Percentiles rank a stretch among this genome's conserved stretches.
Evolutionary conservation across 352 stramenopile species (phyloP).

Genomic region (Blastocystis sp.): DNA sequence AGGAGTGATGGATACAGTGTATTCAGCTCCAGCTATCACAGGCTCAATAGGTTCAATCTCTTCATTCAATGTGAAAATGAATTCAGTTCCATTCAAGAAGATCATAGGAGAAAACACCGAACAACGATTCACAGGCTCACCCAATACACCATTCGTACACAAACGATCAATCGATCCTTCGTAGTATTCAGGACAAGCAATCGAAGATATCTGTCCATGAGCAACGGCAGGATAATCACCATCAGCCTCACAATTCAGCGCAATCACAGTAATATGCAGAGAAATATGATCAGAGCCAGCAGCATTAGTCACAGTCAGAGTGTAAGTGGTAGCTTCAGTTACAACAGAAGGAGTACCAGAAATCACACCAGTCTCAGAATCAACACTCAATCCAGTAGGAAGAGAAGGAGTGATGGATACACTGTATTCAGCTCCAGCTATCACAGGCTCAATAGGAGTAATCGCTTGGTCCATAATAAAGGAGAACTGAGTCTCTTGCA

Average conservation of each 20-base stretch:
- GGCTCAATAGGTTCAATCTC: not conserved
- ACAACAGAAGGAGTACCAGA: not conserved
- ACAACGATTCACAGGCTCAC: not conserved
- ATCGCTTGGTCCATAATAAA: not conserved
- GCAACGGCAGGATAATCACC: not conserved
- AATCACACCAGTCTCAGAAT: not conserved
- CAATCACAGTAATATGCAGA: not conserved
- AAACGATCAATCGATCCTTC: not conserved
- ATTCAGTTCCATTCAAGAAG: not conserved
- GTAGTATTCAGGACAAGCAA: not conserved
- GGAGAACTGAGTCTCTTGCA: not conserved
- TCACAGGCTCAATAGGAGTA: constrained; percentile 22
- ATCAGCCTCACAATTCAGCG: not conserved
- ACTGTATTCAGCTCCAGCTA: not conserved
- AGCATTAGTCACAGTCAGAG: not conserved
- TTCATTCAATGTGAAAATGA: not conserved
- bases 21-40: not conserved
- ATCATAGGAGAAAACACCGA: not conserved
- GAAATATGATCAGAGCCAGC: not conserved
- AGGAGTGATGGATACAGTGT: not conserved
- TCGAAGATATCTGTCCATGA: not conserved
- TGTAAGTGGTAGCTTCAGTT: not conserved
- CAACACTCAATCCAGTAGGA: constrained; percentile 10
- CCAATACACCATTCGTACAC: not conserved
- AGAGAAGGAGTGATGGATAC: constrained; percentile 11